phyloP scores from a whole-genome alignment of 345 rosid species.

The Combretum micranthum region DNA sequence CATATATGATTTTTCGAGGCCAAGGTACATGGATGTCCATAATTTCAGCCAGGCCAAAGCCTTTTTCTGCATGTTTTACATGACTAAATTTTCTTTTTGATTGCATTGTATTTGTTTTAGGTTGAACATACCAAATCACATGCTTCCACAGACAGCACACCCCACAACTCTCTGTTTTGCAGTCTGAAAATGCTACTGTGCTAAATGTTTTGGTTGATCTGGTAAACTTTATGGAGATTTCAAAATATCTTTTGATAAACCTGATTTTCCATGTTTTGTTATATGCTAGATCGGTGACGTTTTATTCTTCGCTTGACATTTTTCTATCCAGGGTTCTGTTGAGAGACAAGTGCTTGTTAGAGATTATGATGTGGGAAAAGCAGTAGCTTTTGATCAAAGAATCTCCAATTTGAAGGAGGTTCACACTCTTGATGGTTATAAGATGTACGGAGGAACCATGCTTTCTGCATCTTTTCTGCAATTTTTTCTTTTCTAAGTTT shows the following conservation, averaged over 20 bases:
- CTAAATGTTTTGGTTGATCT: constrained; percentile 84
- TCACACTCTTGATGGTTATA: constrained; percentile 74
- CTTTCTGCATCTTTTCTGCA: constrained; percentile 5
- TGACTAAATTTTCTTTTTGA: constrained; percentile 3
- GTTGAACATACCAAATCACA: constrained; percentile 61
- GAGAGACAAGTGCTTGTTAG: constrained; percentile 94
- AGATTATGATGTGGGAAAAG: constrained; percentile 71
- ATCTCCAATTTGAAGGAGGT: constrained; percentile 75
- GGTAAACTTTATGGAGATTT: constrained; percentile 36
- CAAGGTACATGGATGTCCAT: constrained; percentile 40
- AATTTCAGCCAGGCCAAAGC: not conserved
- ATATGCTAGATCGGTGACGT: not conserved
- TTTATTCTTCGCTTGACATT: not conserved
- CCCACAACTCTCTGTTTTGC: constrained; percentile 73
- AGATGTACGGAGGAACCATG: constrained; percentile 48
- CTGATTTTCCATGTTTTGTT: not conserved
- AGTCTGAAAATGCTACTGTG: constrained; percentile 67
- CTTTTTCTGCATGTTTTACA: not conserved
- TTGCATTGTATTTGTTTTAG: constrained; percentile 31
- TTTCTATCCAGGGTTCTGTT: constrained; percentile 45
- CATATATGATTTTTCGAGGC: constrained; percentile 82
- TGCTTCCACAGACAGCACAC: constrained; percentile 78
- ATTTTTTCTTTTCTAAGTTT: not conserved
- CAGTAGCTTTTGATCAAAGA: constrained; percentile 78
- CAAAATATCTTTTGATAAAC: not conserved